Evolutionary conservation across 352 stramenopile species (phyloP), one percentile per base, ranked within the genome.

Genomic region (Globisporangium orthogonon): DNA sequence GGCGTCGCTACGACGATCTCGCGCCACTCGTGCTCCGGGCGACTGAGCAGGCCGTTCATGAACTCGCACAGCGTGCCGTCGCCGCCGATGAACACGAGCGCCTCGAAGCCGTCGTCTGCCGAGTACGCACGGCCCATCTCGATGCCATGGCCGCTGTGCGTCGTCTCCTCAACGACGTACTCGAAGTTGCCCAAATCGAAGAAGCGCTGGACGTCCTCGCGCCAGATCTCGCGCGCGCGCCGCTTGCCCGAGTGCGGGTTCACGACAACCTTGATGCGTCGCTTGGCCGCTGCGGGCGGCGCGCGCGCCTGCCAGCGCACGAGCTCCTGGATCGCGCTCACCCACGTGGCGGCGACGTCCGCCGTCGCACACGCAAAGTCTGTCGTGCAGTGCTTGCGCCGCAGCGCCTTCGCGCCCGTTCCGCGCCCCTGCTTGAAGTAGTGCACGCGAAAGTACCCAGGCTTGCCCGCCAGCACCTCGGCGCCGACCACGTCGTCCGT

Each of bases 21-120:
- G 11, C 82, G 78, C 82, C 82, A 91, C 40, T 87, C 77, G 54
- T 56, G 59, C 67, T 91, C 82, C 15, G 79, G 69, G 30, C 77
- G 71, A 23, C 71, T 68, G 51, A 91, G 83, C 30, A 89, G 70
- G 33, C 82, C 82, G 63, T 91, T 91, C 75, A 91, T 87, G 56
- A 91, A 91, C 62, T 91, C 82, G 50, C 88, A 89, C n/a, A 87
- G 76, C 0, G 82, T 91, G 41, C 82, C 79, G 56, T 91, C 82
- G 17, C 82, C 82, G 15, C 82, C 82, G 11, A 91, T 78, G 44
- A 89, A 89, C 33, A 91, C 78, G 31, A 91, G 72, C 7, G 78
- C 78, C 59, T 91, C 82, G 59, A 89, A 89, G 60, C 84, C 83
- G 50, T 68, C 65, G 9, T 56, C 62, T 30, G 86, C 51, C 50